A percentile compares a stretch with the other conserved stretches of the same genome.
These are phyloP conservation scores for Phaeotremella fagi DNA, from an alignment of 768 basidiomycete genomes.

Conservation along the genomic window DNA sequence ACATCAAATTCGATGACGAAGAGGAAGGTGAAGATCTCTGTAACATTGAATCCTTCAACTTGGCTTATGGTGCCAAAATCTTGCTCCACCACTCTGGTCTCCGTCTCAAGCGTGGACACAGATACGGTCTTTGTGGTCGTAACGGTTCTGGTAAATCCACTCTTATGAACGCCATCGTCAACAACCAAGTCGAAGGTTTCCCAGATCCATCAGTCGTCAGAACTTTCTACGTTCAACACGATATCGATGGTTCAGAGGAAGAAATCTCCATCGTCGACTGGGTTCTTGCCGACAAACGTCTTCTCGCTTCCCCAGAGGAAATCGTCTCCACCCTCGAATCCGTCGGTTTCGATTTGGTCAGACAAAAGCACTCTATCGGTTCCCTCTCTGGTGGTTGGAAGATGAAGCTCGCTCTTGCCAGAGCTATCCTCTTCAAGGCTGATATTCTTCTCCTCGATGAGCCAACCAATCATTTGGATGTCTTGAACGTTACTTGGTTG, in stretches of 20 bases:
- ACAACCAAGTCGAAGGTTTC: slow-evolving; percentile 89
- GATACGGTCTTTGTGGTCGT: slow-evolving; percentile 96
- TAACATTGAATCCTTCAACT: slow-evolving; percentile 92
- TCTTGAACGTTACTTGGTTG: slow-evolving; percentile 95
- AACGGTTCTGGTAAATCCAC: slow-evolving; percentile 88
- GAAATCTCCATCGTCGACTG: slow-evolving; percentile 85
- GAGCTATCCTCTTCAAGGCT: slow-evolving; percentile 96
- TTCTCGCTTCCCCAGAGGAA: slow-evolving; percentile 66
- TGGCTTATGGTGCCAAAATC: slow-evolving; percentile 98
- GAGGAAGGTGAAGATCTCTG: slow-evolving; percentile 98
- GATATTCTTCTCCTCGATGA: slow-evolving; percentile 95
- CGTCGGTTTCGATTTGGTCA: slow-evolving; percentile 85
- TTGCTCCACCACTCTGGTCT: slow-evolving; percentile 92
- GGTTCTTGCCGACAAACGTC: slow-evolving; percentile 77
- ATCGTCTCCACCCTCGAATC: slow-evolving; percentile 74
- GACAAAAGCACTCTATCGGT: slow-evolving; percentile 80
- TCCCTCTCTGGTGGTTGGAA: slow-evolving; percentile 98
- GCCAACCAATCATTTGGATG: slow-evolving; percentile 82
- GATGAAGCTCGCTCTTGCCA: slow-evolving; percentile 97
- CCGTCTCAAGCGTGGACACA: slow-evolving; percentile 96
- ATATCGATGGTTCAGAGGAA: slow-evolving; percentile 92
- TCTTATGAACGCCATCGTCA: slow-evolving; percentile 49
- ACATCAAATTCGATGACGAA: slow-evolving; percentile 68
- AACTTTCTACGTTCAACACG: slow-evolving; percentile 99
- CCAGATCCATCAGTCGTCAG: slow-evolving; percentile 94